phyloP scores from a whole-genome alignment of 2,329 filamentous ascomycete genomes.

The Xylariaceae sp. region DNA sequence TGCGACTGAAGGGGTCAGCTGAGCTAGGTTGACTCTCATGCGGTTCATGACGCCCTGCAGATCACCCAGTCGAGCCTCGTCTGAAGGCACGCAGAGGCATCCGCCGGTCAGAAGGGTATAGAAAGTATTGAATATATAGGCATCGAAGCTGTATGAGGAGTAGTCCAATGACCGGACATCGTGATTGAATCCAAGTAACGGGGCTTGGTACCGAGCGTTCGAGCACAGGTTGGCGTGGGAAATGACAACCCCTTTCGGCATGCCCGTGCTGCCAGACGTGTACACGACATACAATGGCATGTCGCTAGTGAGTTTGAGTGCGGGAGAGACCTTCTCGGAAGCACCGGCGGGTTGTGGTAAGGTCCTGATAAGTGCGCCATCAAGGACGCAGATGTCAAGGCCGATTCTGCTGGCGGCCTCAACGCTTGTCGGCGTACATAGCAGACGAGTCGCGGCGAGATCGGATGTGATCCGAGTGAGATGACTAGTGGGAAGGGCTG shows the following conservation, averaged over 20 bases:
- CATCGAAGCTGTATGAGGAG: background rate
- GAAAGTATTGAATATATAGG: background rate
- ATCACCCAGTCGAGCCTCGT: background rate
- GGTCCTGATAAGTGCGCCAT: no score
- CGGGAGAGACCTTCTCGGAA: no score
- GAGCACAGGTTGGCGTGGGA: background rate
- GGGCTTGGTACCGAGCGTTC: background rate
- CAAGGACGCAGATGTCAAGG: no score
- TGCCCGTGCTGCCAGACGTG: background rate
- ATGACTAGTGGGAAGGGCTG: no score
- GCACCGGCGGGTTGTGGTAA: no score
- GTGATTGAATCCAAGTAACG: background rate
- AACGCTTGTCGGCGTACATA: no score
- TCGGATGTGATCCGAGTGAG: no score
- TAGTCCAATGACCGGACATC: background rate
- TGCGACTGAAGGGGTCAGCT: background rate
- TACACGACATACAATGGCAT: background rate
- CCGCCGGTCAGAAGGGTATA: background rate
- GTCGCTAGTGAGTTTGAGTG: no score
- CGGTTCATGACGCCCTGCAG: background rate
- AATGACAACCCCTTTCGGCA: background rate
- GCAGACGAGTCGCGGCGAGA: no score
- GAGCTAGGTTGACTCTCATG: background rate
- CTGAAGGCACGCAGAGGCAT: background rate
- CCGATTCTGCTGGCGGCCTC: no score